Evolutionary conservation across 2,329 filamentous ascomycete species (phyloP), one percentile per base, ranked within the genome.

Genomic region (Cladobotryum mycophilum): DNA sequence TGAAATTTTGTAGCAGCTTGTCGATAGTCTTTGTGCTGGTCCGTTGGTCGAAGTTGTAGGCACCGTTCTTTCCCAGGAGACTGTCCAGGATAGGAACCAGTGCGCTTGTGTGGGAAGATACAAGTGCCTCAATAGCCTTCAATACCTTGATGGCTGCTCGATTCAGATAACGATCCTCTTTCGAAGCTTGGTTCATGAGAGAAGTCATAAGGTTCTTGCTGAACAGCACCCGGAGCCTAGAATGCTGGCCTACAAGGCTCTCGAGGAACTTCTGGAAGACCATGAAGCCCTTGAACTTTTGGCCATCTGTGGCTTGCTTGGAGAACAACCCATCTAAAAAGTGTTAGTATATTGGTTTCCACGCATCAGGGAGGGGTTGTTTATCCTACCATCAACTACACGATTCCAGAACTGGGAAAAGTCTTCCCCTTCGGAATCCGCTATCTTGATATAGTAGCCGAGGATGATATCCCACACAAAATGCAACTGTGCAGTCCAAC

Each of bases 251-350:
- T 33, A 74, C 71, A 8, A 79, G 67, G 3, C 72, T 71, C 41
- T 77, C 71, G 4, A 96, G 70, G 59, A 90, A 81, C 61, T 86
- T 88, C 60, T 86, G 83, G 61, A 96, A 89, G 2, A 97, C 79
- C 61, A 91, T 82, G 69, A 97, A 92, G 0, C 93, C 93, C 67
- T 89, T 90, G 61, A 89, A 89, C 68, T 96, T 97, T 50, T 95
- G 86, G 59, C 91, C 89, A 41, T 91, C 84, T 1, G 90, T 95
- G 7, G 91, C 86, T 11, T 80, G 82, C 51, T 85, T 81, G 5
- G 88, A 85, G 64, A 97, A 96, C 3, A 96, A 76, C 8, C 87
- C 86, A 64, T 92, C 88, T 92, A 14, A 12, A 11, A 12, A n/a
- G 8, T 4, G 59, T 67, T 55, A 72, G 60, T 41, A 25, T 20